Evolutionary conservation across 2,329 filamentous ascomycete species (phyloP), one percentile per base, ranked within the genome.

Genomic region (Rhinocladiella similis): DNA sequence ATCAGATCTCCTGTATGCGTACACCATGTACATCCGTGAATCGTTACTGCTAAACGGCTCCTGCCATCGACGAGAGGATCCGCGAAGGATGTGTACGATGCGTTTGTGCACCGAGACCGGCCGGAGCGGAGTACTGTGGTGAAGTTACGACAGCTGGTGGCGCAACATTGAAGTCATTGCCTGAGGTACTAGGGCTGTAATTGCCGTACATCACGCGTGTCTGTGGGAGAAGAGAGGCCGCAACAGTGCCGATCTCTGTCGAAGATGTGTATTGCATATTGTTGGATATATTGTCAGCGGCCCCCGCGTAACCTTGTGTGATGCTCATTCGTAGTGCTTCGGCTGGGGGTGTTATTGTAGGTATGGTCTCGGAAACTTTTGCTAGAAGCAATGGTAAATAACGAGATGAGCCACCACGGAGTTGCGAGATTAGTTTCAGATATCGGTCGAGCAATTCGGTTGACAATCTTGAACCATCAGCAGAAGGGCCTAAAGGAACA

Each of bases 381-480:
- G 82, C 83, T 53, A 94, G 74, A 1, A 96, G 79, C 0, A 95
- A 79, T 2, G 90, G 90, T 13, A 93, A 77, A 68, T 91, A 94
- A 50, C 88, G 86, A 60, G 87, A 82, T 54, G 92, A 82, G 5
- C 89, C 89, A 55, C 84, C 86, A n/a, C 89, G 88, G 16, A 94
- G 80, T 7, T 84, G 77, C 1, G 86, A 85, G 2, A 91, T 77
- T 7, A 91, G 79, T 56, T 82, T 83, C 39, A 89, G 75, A 27
- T 92, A 80, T 56, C 88, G 82, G 58, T 84, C 84, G 4, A 95
- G 82, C 67, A 90, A 86, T 66, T 93, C 88, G 35, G 85, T 85
- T 2, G 90, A 38, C 7, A 55, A 47, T 5, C 29, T 27, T 27
- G 25, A 27, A 27, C 25, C 25, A 27, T 29, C 43, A 22, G 55